phyloP scores from a whole-genome alignment of 2,329 filamentous ascomycete genomes.

The Sphaerostilbella broomeana region DNA sequence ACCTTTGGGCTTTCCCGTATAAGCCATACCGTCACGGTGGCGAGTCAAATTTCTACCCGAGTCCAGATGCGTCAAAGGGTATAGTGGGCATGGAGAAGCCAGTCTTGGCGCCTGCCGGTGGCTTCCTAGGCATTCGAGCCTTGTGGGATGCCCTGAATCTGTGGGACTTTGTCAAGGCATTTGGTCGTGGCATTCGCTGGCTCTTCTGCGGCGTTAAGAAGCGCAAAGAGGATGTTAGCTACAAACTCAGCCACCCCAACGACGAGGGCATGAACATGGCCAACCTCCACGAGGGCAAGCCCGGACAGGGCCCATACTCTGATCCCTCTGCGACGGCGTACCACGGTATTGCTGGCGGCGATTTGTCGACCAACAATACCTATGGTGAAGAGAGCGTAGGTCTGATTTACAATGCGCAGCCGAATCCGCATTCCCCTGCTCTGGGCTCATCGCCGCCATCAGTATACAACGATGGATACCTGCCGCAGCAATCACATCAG shows the following conservation, averaged over 20 bases:
- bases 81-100: conserved; percentile 38
- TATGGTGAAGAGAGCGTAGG: conserved; percentile 37
- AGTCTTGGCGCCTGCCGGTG: conserved; percentile 51
- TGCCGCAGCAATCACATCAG: conserved; percentile 1
- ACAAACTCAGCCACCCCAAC: conserved; percentile 30
- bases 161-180: conserved; percentile 77
- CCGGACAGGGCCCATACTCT: conserved; percentile 7
- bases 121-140: conserved; percentile 58
- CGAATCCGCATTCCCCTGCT: conserved; percentile 18
- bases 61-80: conserved; percentile 34
- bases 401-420: conserved; percentile 35
- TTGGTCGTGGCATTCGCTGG: conserved; percentile 73
- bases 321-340: conserved; percentile 14
- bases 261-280: conserved; percentile 32
- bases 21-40: conserved; percentile 53
- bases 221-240: conserved; percentile 48
- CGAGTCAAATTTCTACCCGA: conserved; percentile 41
- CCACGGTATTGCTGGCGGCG: conserved; percentile 13
- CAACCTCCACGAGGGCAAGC: conserved; percentile 28
- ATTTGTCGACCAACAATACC: conserved; percentile 23
- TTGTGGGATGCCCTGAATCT: conserved; percentile 68
- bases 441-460: conserved; percentile 9
- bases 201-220: conserved; percentile 65
- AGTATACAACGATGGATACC: conserved; percentile 2
- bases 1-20: conserved; percentile 78